These are phyloP conservation scores for Zygoascus biomembranicola DNA, from an alignment of 805 yeast species.

Conservation along the genomic window DNA sequence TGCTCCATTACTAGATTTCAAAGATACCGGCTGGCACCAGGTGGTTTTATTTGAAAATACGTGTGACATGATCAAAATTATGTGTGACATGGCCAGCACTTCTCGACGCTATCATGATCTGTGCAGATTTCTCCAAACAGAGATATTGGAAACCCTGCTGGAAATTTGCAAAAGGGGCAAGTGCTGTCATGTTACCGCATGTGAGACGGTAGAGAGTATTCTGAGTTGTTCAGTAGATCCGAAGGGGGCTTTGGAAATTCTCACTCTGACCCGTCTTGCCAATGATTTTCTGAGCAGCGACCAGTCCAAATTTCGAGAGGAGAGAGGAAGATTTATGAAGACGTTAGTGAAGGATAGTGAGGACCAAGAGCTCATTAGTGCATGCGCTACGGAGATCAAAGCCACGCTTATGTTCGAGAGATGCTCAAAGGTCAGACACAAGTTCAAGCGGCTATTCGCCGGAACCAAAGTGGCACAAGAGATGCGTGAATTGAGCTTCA, in stretches of 20 bases:
- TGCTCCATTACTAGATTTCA: not conserved
- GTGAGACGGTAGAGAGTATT: constrained; percentile 9
- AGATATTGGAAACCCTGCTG: constrained; percentile 4
- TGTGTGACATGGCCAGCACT: not conserved
- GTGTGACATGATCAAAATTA: not conserved
- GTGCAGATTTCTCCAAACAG: constrained; percentile 1
- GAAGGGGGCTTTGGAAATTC: not conserved
- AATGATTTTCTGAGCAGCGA: constrained; percentile 3
- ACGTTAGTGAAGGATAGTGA: not conserved
- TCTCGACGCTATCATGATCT: not conserved
- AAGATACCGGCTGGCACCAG: not conserved
- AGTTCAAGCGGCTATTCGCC: not conserved
- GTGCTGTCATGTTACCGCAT: constrained; percentile 9
- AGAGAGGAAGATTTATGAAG: constrained; percentile 11
- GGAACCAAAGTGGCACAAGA: not conserved
- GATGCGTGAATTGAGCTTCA: not conserved
- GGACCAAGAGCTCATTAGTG: not conserved
- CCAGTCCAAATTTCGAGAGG: constrained; percentile 6
- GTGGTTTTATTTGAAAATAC: not conserved
- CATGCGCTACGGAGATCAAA: constrained; percentile 7
- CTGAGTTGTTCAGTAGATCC: constrained; percentile 3
- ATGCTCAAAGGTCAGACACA: not conserved
- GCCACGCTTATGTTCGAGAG: constrained; percentile 4
- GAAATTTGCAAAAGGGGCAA: not conserved
- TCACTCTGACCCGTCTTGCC: constrained; percentile 4